phyloP scores from a whole-genome alignment of 257 asterid species.

The Solanum habrochaites region DNA sequence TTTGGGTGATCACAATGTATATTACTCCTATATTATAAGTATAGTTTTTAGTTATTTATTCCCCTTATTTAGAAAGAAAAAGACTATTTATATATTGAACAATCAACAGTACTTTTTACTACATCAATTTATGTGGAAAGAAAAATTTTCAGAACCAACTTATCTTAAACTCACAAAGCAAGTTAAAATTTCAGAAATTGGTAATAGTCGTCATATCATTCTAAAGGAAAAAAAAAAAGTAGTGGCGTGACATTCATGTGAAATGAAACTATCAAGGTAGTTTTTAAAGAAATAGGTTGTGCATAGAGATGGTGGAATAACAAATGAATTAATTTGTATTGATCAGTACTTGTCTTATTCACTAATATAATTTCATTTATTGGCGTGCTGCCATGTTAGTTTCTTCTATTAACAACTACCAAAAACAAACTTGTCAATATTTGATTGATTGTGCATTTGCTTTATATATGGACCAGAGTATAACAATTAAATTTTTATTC shows the following conservation, averaged over 20 bases:
- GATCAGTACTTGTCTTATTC: not conserved
- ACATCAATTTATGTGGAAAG: not conserved
- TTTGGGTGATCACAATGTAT: not conserved
- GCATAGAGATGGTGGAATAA: not conserved
- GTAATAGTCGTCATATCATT: not conserved
- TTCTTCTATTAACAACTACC: not conserved
- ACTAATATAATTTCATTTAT: not conserved
- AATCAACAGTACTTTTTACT: not conserved
- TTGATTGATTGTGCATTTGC: not conserved
- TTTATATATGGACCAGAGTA: not conserved
- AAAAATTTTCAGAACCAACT: not conserved
- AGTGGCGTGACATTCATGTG: not conserved
- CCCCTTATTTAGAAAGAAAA: not conserved
- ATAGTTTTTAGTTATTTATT: too few species aligned
- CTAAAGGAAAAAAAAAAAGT: not conserved
- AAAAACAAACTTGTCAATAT: not conserved
- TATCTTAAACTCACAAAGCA: not conserved
- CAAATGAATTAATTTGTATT: not conserved
- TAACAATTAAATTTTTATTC: too few species aligned
- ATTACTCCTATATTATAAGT: too few species aligned
- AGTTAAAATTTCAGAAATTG: not conserved
- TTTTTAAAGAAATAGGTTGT: too few species aligned
- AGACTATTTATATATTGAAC: not conserved
- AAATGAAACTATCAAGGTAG: not conserved
- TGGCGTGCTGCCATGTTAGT: not conserved